Evolutionary conservation across 352 stramenopile species (phyloP).

Genomic region (Phytophthora rubi): DNA sequence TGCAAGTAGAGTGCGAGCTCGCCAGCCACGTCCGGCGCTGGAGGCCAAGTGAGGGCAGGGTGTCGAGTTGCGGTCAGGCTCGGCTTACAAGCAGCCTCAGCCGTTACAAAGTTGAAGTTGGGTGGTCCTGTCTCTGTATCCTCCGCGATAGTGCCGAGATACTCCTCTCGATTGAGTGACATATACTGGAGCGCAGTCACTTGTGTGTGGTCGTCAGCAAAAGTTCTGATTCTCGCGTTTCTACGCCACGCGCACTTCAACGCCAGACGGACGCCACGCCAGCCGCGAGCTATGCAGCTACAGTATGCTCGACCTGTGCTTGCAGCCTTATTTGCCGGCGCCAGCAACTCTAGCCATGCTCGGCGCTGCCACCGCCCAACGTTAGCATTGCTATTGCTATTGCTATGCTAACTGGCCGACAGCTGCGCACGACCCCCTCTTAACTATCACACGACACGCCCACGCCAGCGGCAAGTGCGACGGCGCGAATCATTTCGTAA

Average conservation of each 20-base stretch:
- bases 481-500: conserved; percentile 5
- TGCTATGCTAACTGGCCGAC: background rate
- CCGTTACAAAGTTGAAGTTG: conserved; percentile 18
- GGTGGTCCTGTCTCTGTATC: background rate
- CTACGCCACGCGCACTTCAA: conserved; percentile 1
- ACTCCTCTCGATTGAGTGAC: background rate
- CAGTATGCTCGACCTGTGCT: background rate
- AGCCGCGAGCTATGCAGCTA: background rate
- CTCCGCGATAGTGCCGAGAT: background rate
- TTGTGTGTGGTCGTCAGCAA: background rate
- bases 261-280: background rate
- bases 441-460: background rate
- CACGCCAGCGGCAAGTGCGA: background rate
- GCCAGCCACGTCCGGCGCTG: background rate
- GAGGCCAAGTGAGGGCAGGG: background rate
- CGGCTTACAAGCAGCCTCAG: background rate
- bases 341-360: background rate
- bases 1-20: background rate
- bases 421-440: background rate
- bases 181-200: background rate
- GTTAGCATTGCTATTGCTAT: background rate
- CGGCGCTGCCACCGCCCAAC: background rate
- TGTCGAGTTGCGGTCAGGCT: background rate
- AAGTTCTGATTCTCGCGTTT: background rate
- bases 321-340: background rate